Base-by-base conservation (phyloP, 495 filamentous ascomycete species). In the Penicillium maclennaniae region DNA sequence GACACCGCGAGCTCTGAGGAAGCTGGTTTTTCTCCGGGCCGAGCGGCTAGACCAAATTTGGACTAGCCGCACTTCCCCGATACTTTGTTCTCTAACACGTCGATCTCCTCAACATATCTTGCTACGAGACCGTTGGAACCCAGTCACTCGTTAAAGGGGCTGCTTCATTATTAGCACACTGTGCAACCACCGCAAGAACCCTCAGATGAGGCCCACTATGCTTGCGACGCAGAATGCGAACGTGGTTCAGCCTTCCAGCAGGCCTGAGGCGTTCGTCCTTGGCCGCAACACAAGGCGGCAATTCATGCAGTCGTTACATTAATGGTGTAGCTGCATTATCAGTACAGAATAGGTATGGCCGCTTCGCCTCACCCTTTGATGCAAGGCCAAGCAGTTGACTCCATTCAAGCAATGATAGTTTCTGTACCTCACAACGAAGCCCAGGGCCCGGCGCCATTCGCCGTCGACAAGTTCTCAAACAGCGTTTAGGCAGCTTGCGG, bases 171-270 rank as follows among this genome's bases (percentile, higher is more conserved):
- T 12, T 10, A 42, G 40, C 7, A 39, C 40, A 9, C 25, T 16
- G 41, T 39, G 31, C 7, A 10, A 27, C 26, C 45, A 17, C 26
- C 10, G 4, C 21, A 27, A 17, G 54, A 39, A 6, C 23, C 49
- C 15, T 53, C 15, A n/a, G 26, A 16, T 43, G 45, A 16, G 52
- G 40, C 17, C 38, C 56, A 62, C 26, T 55, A 69, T 67, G 65
- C 42, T 54, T 53, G 45, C 36, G 37, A 46, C 46, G 53, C 62
- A 61, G 39, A 15, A 67, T 69, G 66, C 60, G 49, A 36, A 48
- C 47, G 34, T 51, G 54, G 56, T 47, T 28, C 42, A 59, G n/a
- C 42, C 27, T 61, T 50, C 41, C 51, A 55, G 56, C 60, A 47
- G 52, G 63, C 49, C 51, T 58, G 58, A 65, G 50, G 47, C 40